A percentile compares a stretch with the other conserved stretches of the same genome.
phyloP scores from a whole-genome alignment of 805 yeast species.

The Suhomyces sp. region DNA sequence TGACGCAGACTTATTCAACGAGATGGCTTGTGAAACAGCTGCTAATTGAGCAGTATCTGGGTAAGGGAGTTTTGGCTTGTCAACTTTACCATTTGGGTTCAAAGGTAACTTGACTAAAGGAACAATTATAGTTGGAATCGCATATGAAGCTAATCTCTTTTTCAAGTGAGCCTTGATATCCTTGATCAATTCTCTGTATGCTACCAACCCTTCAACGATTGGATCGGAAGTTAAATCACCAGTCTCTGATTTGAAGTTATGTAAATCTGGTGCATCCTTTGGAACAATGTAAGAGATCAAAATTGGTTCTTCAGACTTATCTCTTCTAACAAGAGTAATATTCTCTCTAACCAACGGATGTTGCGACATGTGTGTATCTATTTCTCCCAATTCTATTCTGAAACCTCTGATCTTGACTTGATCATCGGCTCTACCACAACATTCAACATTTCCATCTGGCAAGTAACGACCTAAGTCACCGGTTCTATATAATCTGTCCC shows the following conservation, averaged over 20 bases:
- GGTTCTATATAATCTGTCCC: slow-evolving; percentile 94
- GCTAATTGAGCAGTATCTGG: slow-evolving; percentile 87
- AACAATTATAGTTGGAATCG: slow-evolving; percentile 88
- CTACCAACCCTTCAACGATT: slow-evolving; percentile 75
- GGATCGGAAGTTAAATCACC: slow-evolving; percentile 52
- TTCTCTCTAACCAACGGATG: slow-evolving; percentile 92
- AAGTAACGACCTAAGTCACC: slow-evolving; percentile 96
- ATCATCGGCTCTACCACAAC: slow-evolving; percentile 98
- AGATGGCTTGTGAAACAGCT: slow-evolving; percentile 59
- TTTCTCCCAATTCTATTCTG: slow-evolving; percentile 97
- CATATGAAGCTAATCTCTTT: slow-evolving; percentile 87
- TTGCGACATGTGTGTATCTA: slow-evolving; percentile 94
- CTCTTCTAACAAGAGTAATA: slow-evolving; percentile 86
- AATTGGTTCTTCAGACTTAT: slow-evolving; percentile 89
- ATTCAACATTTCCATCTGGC: slow-evolving; percentile 97
- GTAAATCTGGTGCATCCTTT: slow-evolving; percentile 45
- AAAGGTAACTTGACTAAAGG: slow-evolving; percentile 85
- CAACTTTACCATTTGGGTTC: slow-evolving; percentile 98
- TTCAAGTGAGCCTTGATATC: slow-evolving; percentile 75
- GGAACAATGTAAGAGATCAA: slow-evolving; percentile 92
- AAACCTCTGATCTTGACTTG: slow-evolving; percentile 98
- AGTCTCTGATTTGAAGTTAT: slow-evolving; percentile 50
- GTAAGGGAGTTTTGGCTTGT: slow-evolving; percentile 94
- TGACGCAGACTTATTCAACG: slow-evolving; percentile 25
- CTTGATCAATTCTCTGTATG: slow-evolving; percentile 72